Conservation (phyloP, 2,329 filamentous ascomycete species). For the Teratosphaeria zuluensis region DNA sequence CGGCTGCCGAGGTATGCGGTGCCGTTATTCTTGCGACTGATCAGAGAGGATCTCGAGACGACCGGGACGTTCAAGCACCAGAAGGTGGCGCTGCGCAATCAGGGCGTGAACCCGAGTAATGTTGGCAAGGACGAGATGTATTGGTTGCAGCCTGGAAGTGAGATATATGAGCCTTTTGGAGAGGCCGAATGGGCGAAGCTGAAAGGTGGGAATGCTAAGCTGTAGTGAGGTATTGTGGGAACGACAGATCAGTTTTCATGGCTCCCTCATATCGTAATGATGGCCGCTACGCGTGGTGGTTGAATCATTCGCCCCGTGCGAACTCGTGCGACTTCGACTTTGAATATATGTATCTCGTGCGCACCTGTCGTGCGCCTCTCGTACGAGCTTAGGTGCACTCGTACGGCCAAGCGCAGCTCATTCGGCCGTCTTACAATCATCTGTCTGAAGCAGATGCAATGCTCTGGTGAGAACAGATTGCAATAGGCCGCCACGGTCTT, state of each 20-base stretch:
- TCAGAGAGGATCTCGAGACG: constrained; percentile 48
- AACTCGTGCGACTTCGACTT: too few species aligned
- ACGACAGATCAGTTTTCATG: background rate
- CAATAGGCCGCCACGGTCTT: background rate
- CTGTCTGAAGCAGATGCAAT: background rate
- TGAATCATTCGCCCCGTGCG: too few species aligned
- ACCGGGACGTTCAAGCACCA: constrained; percentile 88
- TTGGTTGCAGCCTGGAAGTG: constrained; percentile 54
- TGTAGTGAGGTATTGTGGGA: constrained; percentile 39
- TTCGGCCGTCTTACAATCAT: too few species aligned
- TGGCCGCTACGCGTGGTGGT: too few species aligned
- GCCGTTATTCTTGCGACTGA: constrained; percentile 66
- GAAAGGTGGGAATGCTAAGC: constrained; percentile 57
- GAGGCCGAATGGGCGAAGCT: constrained; percentile 60
- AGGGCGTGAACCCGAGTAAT: constrained; percentile 61
- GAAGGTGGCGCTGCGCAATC: constrained; percentile 60
- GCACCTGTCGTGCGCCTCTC: background rate
- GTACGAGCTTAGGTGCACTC: background rate
- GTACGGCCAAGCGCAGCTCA: background rate
- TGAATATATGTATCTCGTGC: too few species aligned
- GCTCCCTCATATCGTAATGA: too few species aligned
- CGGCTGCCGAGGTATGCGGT: constrained; percentile 64
- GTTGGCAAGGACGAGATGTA: constrained; percentile 44
- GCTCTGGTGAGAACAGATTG: background rate
- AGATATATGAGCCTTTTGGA: constrained; percentile 57